Evolutionary conservation across 345 rosid genomes (phyloP), one percentile per base, ranked within the genome.

Genomic region (Citrus glauca): DNA sequence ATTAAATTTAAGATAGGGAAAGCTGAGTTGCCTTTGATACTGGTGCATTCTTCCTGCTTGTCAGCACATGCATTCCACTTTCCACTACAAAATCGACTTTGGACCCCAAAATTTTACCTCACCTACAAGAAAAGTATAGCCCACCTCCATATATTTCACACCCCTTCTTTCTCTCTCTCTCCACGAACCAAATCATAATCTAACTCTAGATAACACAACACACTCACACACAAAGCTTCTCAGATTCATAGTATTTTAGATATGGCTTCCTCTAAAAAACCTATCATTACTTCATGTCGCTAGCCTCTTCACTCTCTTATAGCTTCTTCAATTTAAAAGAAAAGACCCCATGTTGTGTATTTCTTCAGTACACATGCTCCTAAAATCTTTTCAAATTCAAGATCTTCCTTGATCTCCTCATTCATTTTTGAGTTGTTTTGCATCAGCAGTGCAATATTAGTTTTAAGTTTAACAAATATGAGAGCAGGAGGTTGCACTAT

Each of bases 61-160:
- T 90, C 91, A 90, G 85, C 98, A 95, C 98, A 93, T 93, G 98
- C 92, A 87, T 81, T 86, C 93, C 98, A 90, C 98, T 93, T 93
- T 95, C 94, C 95, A 85, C 94, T 88, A 77, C 94, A 85, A 86
- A 82, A 87, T 87, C 90, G 85, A 87, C 92, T 90, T 90, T 87
- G 94, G 89, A 86, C 90, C 89, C 89, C 89, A 71, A 80, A 83
- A 76, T 78, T 84, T 91, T 81, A 85, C 91, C 95, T 89, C 89
- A 70, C 82, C 79, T 69, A 64, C 90, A 90, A 83, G 98, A 83
- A 91, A 91, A 89, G 98, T 89, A 93, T 87, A 86, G 70, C 81
- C 85, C 73, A 40, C 50, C 40, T 73, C 71, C 81, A 78, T 85
- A 79, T 72, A 76, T 81, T 73, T 83, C 75, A 56, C 79, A 13